Percentiles rank a stretch among this genome's conserved stretches.
phyloP scores from a whole-genome alignment of 257 asterid species.

The Solanum clarkiae region DNA sequence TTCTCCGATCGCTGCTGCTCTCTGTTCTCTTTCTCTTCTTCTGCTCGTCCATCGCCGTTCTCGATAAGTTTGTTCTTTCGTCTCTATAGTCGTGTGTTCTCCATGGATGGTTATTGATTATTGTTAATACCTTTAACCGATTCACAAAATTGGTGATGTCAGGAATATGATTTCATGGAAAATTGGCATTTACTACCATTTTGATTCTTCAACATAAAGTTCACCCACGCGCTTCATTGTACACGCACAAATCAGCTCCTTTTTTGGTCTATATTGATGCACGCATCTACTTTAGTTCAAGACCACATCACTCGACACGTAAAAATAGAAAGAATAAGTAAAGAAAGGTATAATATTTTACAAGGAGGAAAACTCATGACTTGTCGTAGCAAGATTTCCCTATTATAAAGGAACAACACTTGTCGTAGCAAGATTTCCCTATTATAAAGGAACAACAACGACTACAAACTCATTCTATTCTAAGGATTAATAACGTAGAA shows the following conservation, averaged over 20 bases:
- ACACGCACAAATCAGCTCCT: background rate
- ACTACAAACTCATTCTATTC: no score
- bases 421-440: no score
- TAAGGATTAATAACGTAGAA: no score
- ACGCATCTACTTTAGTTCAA: no score
- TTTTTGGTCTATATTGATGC: background rate
- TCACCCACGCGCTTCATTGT: background rate
- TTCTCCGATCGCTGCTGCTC: background rate
- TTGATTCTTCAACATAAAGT: background rate
- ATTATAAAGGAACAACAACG: no score
- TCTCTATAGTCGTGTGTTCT: background rate
- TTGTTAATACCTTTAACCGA: background rate
- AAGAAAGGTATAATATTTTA: no score
- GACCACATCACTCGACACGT: no score
- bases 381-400: accelerated
- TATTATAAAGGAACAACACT: no score
- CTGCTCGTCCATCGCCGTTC: background rate
- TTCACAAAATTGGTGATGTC: background rate
- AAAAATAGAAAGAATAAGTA: no score
- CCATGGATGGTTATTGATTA: background rate
- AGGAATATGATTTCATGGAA: background rate
- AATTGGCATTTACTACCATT: background rate
- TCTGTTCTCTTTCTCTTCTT: background rate
- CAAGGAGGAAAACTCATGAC: no score
- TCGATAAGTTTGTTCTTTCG: background rate